phyloP scores from a whole-genome alignment of 352 stramenopile species.

The Phytopythium boreale region DNA sequence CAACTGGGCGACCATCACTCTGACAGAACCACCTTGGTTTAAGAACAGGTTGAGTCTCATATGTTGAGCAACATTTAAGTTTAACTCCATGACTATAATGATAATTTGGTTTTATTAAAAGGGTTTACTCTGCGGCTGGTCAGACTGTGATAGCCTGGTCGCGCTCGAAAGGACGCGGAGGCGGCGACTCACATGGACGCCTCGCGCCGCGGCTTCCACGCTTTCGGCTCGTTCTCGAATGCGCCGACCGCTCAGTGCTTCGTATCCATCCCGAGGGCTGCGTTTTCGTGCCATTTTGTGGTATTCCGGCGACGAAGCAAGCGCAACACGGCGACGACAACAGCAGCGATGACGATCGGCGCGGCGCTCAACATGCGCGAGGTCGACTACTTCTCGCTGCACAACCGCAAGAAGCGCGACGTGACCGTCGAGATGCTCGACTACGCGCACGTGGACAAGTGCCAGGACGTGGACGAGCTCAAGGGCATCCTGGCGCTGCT shows the following conservation, averaged over 20 bases:
- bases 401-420: constrained; percentile 62
- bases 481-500: constrained; percentile 85
- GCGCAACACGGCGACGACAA: background rate
- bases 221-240: background rate
- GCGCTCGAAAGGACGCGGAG: background rate
- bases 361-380: constrained; percentile 14
- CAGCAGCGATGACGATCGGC: constrained; percentile 31
- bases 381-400: constrained; percentile 74
- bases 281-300: background rate
- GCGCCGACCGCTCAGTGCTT: background rate
- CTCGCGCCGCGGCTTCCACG: no score
- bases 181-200: background rate
- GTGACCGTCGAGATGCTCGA: constrained; percentile 90
- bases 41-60: no score
- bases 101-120: background rate
- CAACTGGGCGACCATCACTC: constrained; percentile 30
- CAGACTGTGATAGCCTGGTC: background rate
- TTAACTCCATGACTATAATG: no score
- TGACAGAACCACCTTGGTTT: background rate
- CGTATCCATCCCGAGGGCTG: background rate
- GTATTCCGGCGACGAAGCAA: background rate
- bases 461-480: constrained; percentile 79
- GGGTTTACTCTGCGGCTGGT: no score
- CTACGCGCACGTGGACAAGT: constrained; percentile 89
- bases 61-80: no score